Percentiles rank a stretch among this genome's conserved stretches.
Conservation (phyloP, 371 early-diverging fungal species). For the Mortierella polycephala region DNA sequence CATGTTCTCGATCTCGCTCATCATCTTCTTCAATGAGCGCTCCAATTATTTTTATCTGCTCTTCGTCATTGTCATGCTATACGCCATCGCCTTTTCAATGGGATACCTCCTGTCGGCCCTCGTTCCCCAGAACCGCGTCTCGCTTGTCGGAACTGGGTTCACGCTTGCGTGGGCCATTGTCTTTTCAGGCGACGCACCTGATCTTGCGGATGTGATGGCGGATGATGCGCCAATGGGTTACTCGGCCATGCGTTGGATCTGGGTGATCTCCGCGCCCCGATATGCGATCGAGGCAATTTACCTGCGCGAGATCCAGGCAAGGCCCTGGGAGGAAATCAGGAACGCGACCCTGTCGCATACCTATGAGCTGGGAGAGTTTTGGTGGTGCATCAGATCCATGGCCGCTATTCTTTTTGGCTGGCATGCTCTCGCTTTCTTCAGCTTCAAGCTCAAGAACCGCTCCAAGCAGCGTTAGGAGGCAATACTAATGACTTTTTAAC, state of each 20-base stretch:
- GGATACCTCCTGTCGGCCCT: slow-evolving; percentile 61
- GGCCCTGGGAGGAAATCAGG: slow-evolving; percentile 56
- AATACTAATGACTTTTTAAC: background rate
- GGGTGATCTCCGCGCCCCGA: slow-evolving; percentile 59
- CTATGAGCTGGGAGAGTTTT: slow-evolving; percentile 35
- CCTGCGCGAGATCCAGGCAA: slow-evolving; percentile 57
- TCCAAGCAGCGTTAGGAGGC: slow-evolving; percentile 54
- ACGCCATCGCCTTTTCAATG: slow-evolving; percentile 51
- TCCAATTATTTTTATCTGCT: slow-evolving; percentile 49
- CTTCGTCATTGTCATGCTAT: slow-evolving; percentile 47
- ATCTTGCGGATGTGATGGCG: slow-evolving; percentile 50
- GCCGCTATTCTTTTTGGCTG: slow-evolving; percentile 55
- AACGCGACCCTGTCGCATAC: slow-evolving; percentile 24
- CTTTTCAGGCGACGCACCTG: slow-evolving; percentile 60
- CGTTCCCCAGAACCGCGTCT: slow-evolving; percentile 48
- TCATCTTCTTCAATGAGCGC: slow-evolving; percentile 61
- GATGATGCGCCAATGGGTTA: slow-evolving; percentile 41
- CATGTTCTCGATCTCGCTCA: slow-evolving; percentile 61
- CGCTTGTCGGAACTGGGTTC: slow-evolving; percentile 58
- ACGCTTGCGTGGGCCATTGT: slow-evolving; percentile 61
- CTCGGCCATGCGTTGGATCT: slow-evolving; percentile 42
- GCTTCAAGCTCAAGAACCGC: slow-evolving; percentile 59
- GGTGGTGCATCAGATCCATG: slow-evolving; percentile 50
- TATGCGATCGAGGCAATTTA: slow-evolving; percentile 66
- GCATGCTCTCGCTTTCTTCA: slow-evolving; percentile 57